Evolutionary conservation across 1,284 basidiomycete genomes (phyloP).

Genomic region (Agroathelia rolfsii): DNA sequence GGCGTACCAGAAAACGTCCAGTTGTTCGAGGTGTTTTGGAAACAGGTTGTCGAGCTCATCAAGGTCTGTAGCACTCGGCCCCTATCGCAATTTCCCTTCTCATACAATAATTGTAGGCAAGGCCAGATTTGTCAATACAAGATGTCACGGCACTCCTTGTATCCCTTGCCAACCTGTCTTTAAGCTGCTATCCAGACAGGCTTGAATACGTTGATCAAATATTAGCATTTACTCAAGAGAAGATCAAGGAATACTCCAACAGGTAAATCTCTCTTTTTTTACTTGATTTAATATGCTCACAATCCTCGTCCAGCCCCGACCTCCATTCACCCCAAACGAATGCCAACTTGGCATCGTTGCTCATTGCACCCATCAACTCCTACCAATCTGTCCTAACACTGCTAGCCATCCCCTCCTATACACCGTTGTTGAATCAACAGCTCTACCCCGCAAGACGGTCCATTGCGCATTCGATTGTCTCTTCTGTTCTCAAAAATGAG

Average conservation of each 20-base stretch:
- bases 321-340: constrained; percentile 81
- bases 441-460: constrained; percentile 82
- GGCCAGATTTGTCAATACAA: constrained; percentile 90
- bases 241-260: constrained; percentile 75
- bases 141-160: constrained; percentile 92
- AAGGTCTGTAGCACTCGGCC: constrained; percentile 60
- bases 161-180: constrained; percentile 84
- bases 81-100: constrained; percentile 3
- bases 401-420: constrained; percentile 84
- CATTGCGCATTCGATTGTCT: constrained; percentile 86
- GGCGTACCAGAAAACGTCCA: constrained; percentile 89
- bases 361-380: constrained; percentile 87
- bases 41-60: constrained; percentile 94
- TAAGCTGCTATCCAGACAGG: constrained; percentile 91
- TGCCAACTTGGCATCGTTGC: constrained; percentile 78
- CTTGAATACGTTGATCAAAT: constrained; percentile 95
- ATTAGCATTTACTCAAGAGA: constrained; percentile 76
- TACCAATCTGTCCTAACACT: constrained; percentile 91
- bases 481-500: constrained; percentile 89
- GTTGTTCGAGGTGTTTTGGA: constrained; percentile 95
- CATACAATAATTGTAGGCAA: constrained; percentile 49
- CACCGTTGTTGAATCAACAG: constrained; percentile 72
- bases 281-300: constrained; percentile 12
- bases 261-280: constrained; percentile 35
- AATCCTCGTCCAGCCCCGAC: constrained; percentile 52